A percentile compares a stretch with the other conserved stretches of the same genome.
phyloP scores from a whole-genome alignment of 805 yeast genomes.

The Komagataella pastoris region DNA sequence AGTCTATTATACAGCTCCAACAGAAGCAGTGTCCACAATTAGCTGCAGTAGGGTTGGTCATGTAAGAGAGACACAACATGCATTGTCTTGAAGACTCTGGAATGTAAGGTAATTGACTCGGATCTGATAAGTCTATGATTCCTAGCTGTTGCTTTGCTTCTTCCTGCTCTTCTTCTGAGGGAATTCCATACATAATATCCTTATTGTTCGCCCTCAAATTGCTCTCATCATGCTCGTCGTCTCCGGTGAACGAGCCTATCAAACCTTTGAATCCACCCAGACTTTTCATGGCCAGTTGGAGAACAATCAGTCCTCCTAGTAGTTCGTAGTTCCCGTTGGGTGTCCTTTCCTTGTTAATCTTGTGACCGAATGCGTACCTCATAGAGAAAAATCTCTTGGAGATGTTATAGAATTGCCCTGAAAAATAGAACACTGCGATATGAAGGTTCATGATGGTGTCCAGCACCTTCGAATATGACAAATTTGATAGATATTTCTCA shows the following conservation, averaged over 20 bases:
- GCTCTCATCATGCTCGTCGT: conserved; percentile 2
- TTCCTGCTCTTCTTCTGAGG: conserved; percentile 3
- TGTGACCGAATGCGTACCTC: conserved; percentile 65
- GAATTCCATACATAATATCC: neutral
- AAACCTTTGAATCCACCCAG: conserved; percentile 16
- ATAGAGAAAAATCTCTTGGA: conserved; percentile 70
- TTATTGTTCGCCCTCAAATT: neutral
- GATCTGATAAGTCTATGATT: conserved; percentile 41
- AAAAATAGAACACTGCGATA: conserved; percentile 69
- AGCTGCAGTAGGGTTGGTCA: conserved; percentile 76
- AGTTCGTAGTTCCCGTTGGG: conserved; percentile 57
- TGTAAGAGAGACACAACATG: conserved; percentile 68
- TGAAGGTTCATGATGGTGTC: conserved; percentile 55
- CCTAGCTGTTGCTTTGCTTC: conserved; percentile 6
- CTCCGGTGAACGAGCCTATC: conserved; percentile 2
- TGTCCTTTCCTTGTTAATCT: conserved; percentile 26
- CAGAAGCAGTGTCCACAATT: conserved; percentile 90
- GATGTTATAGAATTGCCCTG: conserved; percentile 69
- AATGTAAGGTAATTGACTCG: conserved; percentile 46
- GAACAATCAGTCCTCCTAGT: conserved; percentile 48
- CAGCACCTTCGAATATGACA: conserved; percentile 30
- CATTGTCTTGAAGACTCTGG: conserved; percentile 64
- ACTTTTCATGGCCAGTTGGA: conserved; percentile 37
- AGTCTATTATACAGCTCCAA: conserved; percentile 81
- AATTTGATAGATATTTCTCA: conserved; percentile 6